Percentiles rank a stretch among this genome's conserved stretches.
Evolutionary conservation across 2,329 filamentous ascomycete genomes (phyloP).

Genomic region (Talaromyces verruculosus): DNA sequence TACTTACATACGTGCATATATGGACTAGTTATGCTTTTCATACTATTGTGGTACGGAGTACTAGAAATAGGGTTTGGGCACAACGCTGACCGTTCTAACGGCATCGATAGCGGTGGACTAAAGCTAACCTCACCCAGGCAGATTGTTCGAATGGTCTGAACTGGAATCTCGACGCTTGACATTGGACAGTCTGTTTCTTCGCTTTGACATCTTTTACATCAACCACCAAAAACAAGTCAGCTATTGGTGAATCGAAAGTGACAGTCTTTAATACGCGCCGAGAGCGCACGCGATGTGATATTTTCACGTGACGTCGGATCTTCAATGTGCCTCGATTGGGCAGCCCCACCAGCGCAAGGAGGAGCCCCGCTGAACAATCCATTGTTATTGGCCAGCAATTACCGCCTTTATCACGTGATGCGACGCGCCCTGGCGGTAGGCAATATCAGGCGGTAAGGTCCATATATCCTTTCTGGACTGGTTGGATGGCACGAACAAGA

Average conservation of each 20-base stretch:
- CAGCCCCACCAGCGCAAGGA: neutral
- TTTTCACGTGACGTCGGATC: slow-evolving; percentile 4
- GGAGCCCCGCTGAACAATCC: neutral
- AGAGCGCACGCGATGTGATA: neutral
- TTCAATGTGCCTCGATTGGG: slow-evolving; percentile 5
- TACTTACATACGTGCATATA: neutral
- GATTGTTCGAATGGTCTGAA: neutral
- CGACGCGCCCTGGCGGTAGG: neutral
- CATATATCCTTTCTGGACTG: neutral
- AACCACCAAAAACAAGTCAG: neutral
- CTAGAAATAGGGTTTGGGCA: neutral
- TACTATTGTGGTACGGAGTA: no score
- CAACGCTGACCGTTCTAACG: neutral
- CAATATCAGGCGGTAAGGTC: slow-evolving; percentile 16
- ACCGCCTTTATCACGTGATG: neutral
- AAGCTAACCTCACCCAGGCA: neutral
- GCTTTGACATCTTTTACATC: neutral
- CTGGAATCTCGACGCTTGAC: neutral
- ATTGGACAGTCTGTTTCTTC: neutral
- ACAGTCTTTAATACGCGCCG: neutral
- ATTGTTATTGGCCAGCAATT: neutral
- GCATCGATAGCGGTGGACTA: neutral
- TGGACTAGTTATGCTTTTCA: no score
- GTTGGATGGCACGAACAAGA: neutral
- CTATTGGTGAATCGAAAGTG: slow-evolving; percentile 5